Evolutionary conservation across 176 grass and related monocot species (phyloP).

Genomic region (Puya raimondii): DNA sequence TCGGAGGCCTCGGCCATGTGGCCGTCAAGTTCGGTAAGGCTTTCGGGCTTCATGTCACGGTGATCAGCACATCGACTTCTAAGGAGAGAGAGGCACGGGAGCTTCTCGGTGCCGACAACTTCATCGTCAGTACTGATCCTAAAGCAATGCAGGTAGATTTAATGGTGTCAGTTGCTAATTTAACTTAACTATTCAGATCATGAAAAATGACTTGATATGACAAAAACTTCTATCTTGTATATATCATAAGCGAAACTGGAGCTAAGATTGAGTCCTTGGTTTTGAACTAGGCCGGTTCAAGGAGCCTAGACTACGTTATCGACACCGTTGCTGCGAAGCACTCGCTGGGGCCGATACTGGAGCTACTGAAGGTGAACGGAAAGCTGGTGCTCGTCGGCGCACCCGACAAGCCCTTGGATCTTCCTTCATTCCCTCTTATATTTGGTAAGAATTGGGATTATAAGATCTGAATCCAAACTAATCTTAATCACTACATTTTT

Average conservation of each 20-base stretch:
- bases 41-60: slow-evolving; percentile 38
- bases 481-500: too few species aligned
- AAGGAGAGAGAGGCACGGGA: slow-evolving; percentile 35
- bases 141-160: slow-evolving; percentile 23
- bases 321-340: slow-evolving; percentile 14
- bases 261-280: too few species aligned
- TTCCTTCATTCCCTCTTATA: slow-evolving; percentile 11
- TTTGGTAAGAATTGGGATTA: slow-evolving; percentile 1
- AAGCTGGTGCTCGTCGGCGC: slow-evolving; percentile 20
- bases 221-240: not conserved
- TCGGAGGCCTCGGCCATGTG: slow-evolving; percentile 45
- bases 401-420: slow-evolving; percentile 16
- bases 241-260: too few species aligned
- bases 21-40: slow-evolving; percentile 46
- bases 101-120: slow-evolving; percentile 35
- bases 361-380: slow-evolving; percentile 20
- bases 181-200: too few species aligned
- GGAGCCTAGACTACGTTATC: slow-evolving; percentile 27
- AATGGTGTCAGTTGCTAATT: too few species aligned
- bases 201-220: not conserved
- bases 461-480: too few species aligned
- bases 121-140: slow-evolving; percentile 14
- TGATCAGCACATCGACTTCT: slow-evolving; percentile 33
- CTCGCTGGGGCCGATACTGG: slow-evolving; percentile 1
- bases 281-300: slow-evolving; percentile 11